phyloP scores from a whole-genome alignment of 495 filamentous ascomycete genomes.

The Glarea lozoyensis region DNA sequence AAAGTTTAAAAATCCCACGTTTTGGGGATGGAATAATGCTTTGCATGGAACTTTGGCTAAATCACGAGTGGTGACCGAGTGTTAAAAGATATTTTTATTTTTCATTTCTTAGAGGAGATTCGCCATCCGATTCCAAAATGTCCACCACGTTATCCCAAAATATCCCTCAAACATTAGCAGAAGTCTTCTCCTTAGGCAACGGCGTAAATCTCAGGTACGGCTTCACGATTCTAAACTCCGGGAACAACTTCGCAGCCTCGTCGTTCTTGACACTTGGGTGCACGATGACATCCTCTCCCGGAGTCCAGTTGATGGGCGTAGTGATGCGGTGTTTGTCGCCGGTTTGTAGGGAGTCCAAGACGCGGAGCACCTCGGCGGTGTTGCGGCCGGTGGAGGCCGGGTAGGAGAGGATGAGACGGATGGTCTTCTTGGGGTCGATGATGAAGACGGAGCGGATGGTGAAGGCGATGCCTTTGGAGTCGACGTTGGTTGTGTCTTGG shows the following conservation, averaged over 20 bases:
- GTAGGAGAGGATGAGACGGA: conserved; percentile 92
- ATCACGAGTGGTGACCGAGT: too few relatives aligned
- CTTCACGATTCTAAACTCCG: conserved; percentile 86
- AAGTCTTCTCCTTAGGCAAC: conserved; percentile 43
- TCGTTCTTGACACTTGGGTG: conserved; percentile 81
- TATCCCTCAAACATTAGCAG: conserved; percentile 19
- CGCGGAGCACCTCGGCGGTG: conserved; percentile 88
- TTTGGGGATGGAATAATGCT: too few relatives aligned
- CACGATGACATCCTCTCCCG: conserved; percentile 91
- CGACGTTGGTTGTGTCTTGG: conserved; percentile 73
- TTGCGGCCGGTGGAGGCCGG: conserved; percentile 96
- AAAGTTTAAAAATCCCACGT: too few relatives aligned
- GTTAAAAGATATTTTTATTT: too few relatives aligned
- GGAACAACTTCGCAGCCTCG: conserved; percentile 83
- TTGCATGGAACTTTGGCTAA: too few relatives aligned
- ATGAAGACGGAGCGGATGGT: conserved; percentile 99
- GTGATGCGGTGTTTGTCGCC: conserved; percentile 94
- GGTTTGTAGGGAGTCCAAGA: conserved; percentile 93
- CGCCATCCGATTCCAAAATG: too few relatives aligned
- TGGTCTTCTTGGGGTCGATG: conserved; percentile 97
- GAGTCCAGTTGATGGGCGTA: conserved; percentile 87
- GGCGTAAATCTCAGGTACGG: conserved; percentile 75
- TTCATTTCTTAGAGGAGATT: too few relatives aligned
- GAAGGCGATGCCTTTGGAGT: conserved; percentile 92
- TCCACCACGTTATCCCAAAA: too few relatives aligned